Base-by-base conservation (phyloP, 345 rosid species). In the Eucalyptus cloeziana region DNA sequence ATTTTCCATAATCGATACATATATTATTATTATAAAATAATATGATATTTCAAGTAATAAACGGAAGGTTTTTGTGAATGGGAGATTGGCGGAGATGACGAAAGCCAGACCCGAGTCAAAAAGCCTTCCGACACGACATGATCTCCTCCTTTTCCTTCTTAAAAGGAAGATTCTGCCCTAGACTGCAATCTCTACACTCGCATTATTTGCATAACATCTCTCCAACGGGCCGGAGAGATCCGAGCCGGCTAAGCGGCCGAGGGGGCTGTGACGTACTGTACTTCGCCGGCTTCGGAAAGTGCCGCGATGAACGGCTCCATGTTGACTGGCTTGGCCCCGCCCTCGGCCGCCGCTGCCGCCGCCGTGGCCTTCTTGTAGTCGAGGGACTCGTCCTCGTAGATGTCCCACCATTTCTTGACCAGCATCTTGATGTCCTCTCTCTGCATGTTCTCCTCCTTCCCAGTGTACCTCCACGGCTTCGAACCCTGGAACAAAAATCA, bases 401-500 rank as follows among this genome's bases (percentile, higher is more conserved):
- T 92, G 31, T 96, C 97, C 98, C 96, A 94, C 98, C 99, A 96
- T 88, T 92, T 95, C 86, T 94, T 87, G 85, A 96, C 95, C 86
- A 96, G 86, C 96, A 92, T 92, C 91, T 96, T 96, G 25, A 96
- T 93, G 87, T 96, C 97, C 88, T 96, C 97, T 80, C 98, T 94
- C 5, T 95, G 93, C 99, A 96, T 95, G 88, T 96, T 97, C 21
- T 86, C 94, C 88, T 95, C 99, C 87, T 93, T 89, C 44, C 99
- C 98, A 1, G 99, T 96, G 89, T 93, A 97, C 91, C 98, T 97
- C 99, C 99, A 96, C 33, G 99, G 99, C 93, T 97, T 97, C 19
- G 97, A 94, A 17, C 99, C 99, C 98, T 96, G 85, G 25, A 30
- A 8, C 14, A 27, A 44, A 7, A 52, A 79, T 31, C 40, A 9